These are phyloP conservation scores for Tritrichomonas musculus DNA, from an alignment of 208 protist genomes.

Conservation along the genomic window DNA sequence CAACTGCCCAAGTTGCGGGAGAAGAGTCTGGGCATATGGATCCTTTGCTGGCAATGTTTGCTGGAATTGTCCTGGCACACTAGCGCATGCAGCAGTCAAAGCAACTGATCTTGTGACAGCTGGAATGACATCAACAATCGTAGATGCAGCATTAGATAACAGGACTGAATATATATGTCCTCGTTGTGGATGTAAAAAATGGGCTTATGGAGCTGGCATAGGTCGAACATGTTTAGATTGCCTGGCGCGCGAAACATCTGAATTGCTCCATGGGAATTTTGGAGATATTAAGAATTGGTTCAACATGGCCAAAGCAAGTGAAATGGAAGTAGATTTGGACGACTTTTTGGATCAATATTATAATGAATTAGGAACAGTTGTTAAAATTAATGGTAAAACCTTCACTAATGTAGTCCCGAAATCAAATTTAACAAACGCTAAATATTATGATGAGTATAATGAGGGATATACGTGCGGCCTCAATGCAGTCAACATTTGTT, in stretches of 20 bases:
- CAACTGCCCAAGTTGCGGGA: not conserved
- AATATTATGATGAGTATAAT: not conserved
- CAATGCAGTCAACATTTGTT: conserved; percentile 23
- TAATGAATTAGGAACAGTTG: not conserved
- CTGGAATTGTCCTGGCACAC: not conserved
- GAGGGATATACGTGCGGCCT: not conserved
- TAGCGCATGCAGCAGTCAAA: not conserved
- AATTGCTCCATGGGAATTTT: not conserved
- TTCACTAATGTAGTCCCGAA: not conserved
- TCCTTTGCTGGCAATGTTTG: not conserved
- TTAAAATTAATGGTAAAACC: not conserved
- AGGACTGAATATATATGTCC: not conserved
- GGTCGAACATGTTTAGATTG: not conserved
- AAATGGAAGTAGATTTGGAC: not conserved
- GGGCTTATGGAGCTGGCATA: not conserved
- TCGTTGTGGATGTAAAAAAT: not conserved
- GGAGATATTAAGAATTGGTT: not conserved
- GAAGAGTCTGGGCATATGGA: not conserved
- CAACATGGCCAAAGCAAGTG: not conserved
- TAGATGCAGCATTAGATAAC: not conserved
- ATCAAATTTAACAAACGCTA: not conserved
- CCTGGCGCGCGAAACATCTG: no score
- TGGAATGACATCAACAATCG: not conserved
- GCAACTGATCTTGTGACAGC: not conserved
- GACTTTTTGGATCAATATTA: not conserved